A percentile compares a stretch with the other conserved stretches of the same genome.
Conservation (phyloP, 202 grass and related monocot species). For the Dendrocalamus latiflorus region DNA sequence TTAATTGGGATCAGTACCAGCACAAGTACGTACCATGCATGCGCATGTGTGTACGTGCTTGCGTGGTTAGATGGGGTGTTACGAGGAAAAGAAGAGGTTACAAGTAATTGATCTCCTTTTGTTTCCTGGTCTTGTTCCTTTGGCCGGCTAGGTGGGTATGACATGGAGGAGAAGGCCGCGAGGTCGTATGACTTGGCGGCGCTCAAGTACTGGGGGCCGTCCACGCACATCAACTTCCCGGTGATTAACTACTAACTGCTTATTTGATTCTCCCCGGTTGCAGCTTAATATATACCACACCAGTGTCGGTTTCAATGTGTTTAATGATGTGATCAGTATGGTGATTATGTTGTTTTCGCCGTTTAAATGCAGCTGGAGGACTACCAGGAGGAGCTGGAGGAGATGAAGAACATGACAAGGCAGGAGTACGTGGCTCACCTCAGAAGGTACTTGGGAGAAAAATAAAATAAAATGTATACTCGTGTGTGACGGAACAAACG, state of each 20-base stretch:
- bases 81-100: neutral
- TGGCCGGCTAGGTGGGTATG: constrained; percentile 90
- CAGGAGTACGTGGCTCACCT: constrained; percentile 93
- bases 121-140: neutral
- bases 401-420: constrained; percentile 94
- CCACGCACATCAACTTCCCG: constrained; percentile 88
- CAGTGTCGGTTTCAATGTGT: neutral
- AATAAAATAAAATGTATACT: neutral
- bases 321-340: neutral
- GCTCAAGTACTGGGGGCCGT: too few species aligned
- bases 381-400: constrained; percentile 70
- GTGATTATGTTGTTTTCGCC: neutral
- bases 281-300: neutral
- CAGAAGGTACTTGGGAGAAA: constrained; percentile 49
- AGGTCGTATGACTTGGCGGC: constrained; percentile 96
- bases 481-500: neutral
- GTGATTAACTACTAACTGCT: constrained; percentile 11
- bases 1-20: neutral
- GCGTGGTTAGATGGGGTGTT: neutral
- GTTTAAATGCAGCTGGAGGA: constrained; percentile 54
- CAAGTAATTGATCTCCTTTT: neutral
- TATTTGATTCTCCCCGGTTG: too few species aligned
- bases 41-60: neutral
- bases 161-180: constrained; percentile 97
- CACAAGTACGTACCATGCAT: neutral